These are phyloP conservation scores for Sesbania bispinosa DNA, from an alignment of 306 rosid genomes.

Conservation along the genomic window DNA sequence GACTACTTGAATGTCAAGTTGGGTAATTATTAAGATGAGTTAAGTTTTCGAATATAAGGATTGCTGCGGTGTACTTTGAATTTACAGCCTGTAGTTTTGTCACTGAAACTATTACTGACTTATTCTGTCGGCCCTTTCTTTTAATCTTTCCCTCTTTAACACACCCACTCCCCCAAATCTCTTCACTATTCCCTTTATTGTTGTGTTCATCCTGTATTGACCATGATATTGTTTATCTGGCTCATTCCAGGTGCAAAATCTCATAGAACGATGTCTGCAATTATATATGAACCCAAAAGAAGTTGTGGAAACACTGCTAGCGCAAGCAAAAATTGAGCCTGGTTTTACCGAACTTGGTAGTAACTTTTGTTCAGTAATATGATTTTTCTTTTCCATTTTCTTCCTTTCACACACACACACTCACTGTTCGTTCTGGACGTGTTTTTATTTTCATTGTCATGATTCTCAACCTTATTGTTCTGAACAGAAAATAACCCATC, in stretches of 20 bases:
- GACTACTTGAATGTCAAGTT: background rate
- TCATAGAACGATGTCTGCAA: conserved; percentile 73
- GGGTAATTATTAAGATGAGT: background rate
- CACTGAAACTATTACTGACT: background rate
- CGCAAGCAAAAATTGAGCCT: conserved; percentile 73
- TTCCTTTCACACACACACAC: too few relatives aligned
- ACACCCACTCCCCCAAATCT: background rate
- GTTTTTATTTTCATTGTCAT: too few relatives aligned
- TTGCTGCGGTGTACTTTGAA: background rate
- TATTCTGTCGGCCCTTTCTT: background rate
- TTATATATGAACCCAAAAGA: conserved; percentile 74
- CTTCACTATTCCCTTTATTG: background rate
- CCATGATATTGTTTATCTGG: background rate
- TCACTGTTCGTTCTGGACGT: too few relatives aligned
- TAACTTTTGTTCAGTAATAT: background rate
- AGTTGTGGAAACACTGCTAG: conserved; percentile 62
- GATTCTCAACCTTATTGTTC: background rate
- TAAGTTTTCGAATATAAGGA: background rate
- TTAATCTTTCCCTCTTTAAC: background rate
- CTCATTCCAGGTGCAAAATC: conserved; percentile 70
- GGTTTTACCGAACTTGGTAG: conserved; percentile 84
- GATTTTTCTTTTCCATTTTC: background rate
- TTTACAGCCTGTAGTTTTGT: background rate
- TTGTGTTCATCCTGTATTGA: background rate
- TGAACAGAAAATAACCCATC: background rate